phyloP scores from a whole-genome alignment of 768 basidiomycete species.

The Agaricus subrufescens region DNA sequence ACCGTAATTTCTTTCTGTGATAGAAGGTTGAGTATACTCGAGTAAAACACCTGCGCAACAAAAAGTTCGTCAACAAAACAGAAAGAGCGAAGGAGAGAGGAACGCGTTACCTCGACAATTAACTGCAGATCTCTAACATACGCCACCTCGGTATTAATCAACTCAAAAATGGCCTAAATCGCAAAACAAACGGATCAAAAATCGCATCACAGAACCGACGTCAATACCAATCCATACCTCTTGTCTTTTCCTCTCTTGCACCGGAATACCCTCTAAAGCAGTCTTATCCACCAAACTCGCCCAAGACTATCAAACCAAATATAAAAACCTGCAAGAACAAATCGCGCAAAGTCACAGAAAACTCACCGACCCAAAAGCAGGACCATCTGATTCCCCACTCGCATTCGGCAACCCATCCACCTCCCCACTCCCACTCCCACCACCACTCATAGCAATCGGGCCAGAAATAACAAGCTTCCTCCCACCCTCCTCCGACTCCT shows the following conservation, averaged over 20 bases:
- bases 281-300: constrained; percentile 85
- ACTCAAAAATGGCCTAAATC: constrained; percentile 82
- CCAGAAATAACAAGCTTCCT: constrained; percentile 61
- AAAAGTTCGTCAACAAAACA: neutral
- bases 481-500: constrained; percentile 37
- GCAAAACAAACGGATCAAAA: neutral
- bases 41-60: constrained; percentile 71
- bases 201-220: neutral
- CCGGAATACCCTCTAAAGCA: constrained; percentile 76
- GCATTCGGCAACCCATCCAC: neutral
- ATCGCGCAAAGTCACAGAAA: neutral
- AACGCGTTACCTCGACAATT: constrained; percentile 69
- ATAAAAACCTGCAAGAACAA: neutral
- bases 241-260: constrained; percentile 78
- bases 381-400: constrained; percentile 38
- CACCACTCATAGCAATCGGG: constrained; percentile 42
- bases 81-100: neutral
- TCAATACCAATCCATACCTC: constrained; percentile 46
- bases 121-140: constrained; percentile 92
- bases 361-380: constrained; percentile 65
- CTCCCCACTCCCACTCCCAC: constrained; percentile 1
- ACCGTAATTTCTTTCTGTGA: constrained; percentile 73
- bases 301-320: constrained; percentile 64
- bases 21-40: constrained; percentile 65
- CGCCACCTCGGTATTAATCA: constrained; percentile 84